These are phyloP conservation scores for Cenchrus fungigraminus DNA, from an alignment of 176 grass and related monocot genomes.

Conservation along the genomic window DNA sequence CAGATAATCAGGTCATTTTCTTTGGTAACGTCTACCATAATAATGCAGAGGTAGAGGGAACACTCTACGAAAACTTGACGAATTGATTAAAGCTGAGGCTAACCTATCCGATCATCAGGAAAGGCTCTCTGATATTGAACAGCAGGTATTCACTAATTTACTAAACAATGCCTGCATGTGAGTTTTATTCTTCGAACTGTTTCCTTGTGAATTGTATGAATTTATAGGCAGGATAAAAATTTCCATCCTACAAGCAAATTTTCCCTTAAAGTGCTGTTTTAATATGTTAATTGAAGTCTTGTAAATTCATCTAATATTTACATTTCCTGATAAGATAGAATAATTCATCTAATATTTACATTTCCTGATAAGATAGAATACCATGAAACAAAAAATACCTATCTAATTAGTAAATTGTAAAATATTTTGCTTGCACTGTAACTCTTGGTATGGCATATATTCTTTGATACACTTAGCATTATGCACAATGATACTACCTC, in stretches of 20 bases:
- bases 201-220: constrained; percentile 13
- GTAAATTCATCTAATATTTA: background rate
- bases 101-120: constrained; percentile 67
- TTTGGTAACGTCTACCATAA: constrained; percentile 29
- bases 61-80: constrained; percentile 73
- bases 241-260: background rate
- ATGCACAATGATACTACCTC: background rate
- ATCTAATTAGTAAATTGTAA: background rate
- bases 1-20: constrained; percentile 10
- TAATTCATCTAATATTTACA: background rate
- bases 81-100: constrained; percentile 76
- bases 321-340: constrained; percentile 1
- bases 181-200: constrained; percentile 5
- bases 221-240: constrained; percentile 22
- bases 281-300: constrained; percentile 16
- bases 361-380: constrained; percentile 12
- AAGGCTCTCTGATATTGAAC: constrained; percentile 66
- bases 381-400: background rate
- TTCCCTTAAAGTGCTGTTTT: constrained; percentile 6
- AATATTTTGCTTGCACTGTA: background rate
- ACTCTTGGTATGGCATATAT: background rate
- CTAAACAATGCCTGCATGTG: background rate
- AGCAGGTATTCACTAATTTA: constrained; percentile 58
- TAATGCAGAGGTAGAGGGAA: constrained; percentile 68
- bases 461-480: background rate